Evolutionary conservation across 345 rosid species (phyloP).

Genomic region (Kernera saxatilis): DNA sequence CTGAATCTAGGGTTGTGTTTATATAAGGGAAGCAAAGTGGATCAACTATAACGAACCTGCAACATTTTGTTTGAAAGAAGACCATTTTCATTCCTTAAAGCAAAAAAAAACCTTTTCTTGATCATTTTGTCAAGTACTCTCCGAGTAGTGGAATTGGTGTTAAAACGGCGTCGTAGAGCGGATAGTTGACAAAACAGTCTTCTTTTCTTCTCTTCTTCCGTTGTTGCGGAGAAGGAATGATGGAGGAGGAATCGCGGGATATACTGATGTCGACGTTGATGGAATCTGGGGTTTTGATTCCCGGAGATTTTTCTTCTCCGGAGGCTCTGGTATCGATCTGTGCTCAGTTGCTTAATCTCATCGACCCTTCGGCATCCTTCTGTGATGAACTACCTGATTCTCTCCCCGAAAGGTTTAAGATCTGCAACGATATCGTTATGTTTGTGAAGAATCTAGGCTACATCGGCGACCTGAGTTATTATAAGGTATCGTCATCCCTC

Average conservation of each 20-base stretch:
- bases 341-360: conserved; percentile 56
- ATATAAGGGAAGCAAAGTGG: background rate
- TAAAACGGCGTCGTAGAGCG: conserved; percentile 1
- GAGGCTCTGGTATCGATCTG: conserved; percentile 48
- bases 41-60: background rate
- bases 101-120: too few species aligned
- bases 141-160: background rate
- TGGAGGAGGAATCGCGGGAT: conserved; percentile 48
- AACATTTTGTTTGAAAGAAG: background rate
- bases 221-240: background rate
- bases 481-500: conserved; percentile 40
- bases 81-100: too few species aligned
- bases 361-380: conserved; percentile 35
- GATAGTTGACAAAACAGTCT: background rate
- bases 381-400: conserved; percentile 40
- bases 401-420: conserved; percentile 48
- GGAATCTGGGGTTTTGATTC: conserved; percentile 49
- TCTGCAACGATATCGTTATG: conserved; percentile 52
- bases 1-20: background rate
- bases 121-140: too few species aligned
- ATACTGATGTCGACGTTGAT: conserved; percentile 41
- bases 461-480: conserved; percentile 51
- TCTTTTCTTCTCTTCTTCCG: background rate
- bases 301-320: conserved; percentile 36
- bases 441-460: conserved; percentile 59